Base-by-base conservation (phyloP, 2,329 filamentous ascomycete genomes). In the Boeremia lycopersici region DNA sequence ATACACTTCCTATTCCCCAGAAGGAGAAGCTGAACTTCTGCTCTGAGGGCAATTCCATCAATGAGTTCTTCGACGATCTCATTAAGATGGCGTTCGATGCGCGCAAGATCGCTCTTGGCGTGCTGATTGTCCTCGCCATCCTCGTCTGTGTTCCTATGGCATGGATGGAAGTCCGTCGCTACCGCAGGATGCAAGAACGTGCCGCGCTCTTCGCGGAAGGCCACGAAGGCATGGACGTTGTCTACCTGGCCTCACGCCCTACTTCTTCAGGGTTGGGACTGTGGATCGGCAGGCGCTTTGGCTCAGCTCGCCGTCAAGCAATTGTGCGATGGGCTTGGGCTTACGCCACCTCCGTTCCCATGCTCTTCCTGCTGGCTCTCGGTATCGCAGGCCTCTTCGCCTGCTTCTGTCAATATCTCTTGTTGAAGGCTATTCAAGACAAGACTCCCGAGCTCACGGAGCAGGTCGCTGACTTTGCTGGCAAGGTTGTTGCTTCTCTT, bases 1-100 rank as follows among this genome's bases (percentile, higher is more conserved):
- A 85, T 11, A 76, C 89, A 9, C 93, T 99, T 65, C 91, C 93
- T 0, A 83, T 96, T 2, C 92, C 95, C 1, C 79, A 88, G 64
- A 96, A 96, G 78, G 84, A 96, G 74, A 79, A 86, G 33, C 81
- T 99, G 48, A 88, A 84, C 0, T 98, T 99, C 78, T 99, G 95
- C 79, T 91, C 91, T 36, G 86, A 91, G 70, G 91, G 95, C 76
- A 84, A 90, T 61, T 86, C 84, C 29, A 89, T 99, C 74, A 86
- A 88, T 69, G 81, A 87, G 60, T 98, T 98, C 79, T 99, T 99
- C 74, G 79, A 87, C 52, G 81, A 81, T 11, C 80, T 98, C 1
- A 85, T 86, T 45, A 77, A 84, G 25, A 80, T 91, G 39, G 84
- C 88, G n/a, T 77, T 82, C 48, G 82, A 84, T 17, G 89, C 90